Percentiles rank a stretch among this genome's conserved stretches.
phyloP scores from a whole-genome alignment of 208 protist species.

The Tritrichomonas musculus region DNA sequence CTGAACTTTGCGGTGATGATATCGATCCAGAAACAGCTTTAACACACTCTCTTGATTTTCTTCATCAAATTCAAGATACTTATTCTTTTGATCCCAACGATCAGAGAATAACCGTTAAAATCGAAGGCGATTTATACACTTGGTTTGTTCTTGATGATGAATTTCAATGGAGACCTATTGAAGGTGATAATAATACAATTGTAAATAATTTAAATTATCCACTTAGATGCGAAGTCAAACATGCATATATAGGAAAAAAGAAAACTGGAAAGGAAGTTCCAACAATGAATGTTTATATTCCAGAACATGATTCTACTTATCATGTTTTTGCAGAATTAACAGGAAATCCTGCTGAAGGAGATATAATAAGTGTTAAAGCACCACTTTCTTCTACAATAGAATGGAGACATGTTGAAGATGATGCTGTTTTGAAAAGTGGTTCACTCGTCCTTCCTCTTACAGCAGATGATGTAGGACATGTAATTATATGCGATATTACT shows the following conservation, averaged over 20 bases:
- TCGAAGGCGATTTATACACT: not conserved
- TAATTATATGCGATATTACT: not conserved
- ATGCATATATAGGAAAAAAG: no score
- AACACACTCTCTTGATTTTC: not conserved
- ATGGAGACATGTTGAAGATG: not conserved
- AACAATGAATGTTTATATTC: not conserved
- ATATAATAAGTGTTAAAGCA: not conserved
- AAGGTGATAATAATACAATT: not conserved
- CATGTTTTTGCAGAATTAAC: not conserved
- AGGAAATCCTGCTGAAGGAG: not conserved
- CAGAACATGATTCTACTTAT: not conserved
- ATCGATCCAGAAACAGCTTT: not conserved
- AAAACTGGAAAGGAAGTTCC: not conserved
- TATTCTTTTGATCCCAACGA: not conserved
- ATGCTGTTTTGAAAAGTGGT: not conserved
- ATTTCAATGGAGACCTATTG: not conserved
- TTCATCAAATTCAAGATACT: not conserved
- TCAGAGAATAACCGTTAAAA: not conserved
- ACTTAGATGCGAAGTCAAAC: not conserved
- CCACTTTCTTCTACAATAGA: not conserved
- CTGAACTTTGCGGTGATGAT: not conserved
- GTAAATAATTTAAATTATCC: not conserved
- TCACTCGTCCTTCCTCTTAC: not conserved
- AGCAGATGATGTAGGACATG: not conserved
- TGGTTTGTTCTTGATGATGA: not conserved